phyloP scores from a whole-genome alignment of 305 asterid species.

The Andrographis paniculata region DNA sequence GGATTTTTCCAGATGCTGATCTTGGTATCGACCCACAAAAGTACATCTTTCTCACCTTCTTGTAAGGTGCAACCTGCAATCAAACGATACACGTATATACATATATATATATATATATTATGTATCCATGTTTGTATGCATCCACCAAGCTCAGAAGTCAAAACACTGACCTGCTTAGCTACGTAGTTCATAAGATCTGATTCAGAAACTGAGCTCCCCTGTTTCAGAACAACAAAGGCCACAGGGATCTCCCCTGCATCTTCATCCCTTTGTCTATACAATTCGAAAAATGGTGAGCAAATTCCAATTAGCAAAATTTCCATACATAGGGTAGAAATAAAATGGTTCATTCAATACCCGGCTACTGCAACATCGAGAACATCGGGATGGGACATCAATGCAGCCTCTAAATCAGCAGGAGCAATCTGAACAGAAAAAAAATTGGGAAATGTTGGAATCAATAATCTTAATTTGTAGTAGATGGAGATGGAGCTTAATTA shows the following conservation, averaged over 20 bases:
- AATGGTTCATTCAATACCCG: constrained; percentile 33
- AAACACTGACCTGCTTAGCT: constrained; percentile 39
- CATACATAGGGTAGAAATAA: too few species aligned
- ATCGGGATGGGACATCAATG: constrained; percentile 52
- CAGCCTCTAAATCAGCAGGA: constrained; percentile 82
- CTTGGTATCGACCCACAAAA: constrained; percentile 42
- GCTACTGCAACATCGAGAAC: constrained; percentile 71
- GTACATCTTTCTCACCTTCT: constrained; percentile 53
- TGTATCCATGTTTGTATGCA: not conserved
- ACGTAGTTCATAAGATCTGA: constrained; percentile 39
- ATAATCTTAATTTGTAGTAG: not conserved
- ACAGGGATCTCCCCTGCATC: constrained; percentile 72
- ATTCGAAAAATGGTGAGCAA: not conserved
- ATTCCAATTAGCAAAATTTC: not conserved
- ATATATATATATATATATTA: not conserved
- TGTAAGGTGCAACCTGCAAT: constrained; percentile 63
- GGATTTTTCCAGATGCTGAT: constrained; percentile 57
- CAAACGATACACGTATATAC: not conserved
- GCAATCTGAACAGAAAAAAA: constrained; percentile 43
- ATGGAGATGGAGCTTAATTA: constrained; percentile 9
- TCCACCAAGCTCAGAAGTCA: not conserved
- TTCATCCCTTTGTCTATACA: constrained; percentile 38
- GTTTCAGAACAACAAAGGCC: constrained; percentile 46
- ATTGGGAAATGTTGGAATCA: constrained; percentile 8
- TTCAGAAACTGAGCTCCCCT: constrained; percentile 30